Evolutionary conservation across 2,329 filamentous ascomycete species (phyloP).

Genomic region (Cladosporium sp.): DNA sequence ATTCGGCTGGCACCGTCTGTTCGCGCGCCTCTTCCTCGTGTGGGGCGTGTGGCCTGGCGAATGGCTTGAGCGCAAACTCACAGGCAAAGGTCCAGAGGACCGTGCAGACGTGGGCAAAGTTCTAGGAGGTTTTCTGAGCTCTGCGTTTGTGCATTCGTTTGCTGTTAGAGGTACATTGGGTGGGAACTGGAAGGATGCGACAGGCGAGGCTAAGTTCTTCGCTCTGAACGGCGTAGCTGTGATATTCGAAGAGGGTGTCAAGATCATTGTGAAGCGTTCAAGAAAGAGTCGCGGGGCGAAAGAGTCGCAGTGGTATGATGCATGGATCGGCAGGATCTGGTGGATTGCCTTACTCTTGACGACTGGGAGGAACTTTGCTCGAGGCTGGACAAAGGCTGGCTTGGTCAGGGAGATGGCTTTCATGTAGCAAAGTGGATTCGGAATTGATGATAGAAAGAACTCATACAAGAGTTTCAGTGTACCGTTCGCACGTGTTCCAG

Average conservation of each 20-base stretch:
- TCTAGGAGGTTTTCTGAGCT: constrained; percentile 44
- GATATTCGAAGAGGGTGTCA: constrained; percentile 31
- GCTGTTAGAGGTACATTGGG: constrained; percentile 43
- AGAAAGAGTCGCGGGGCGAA: constrained; percentile 25
- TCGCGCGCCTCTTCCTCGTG: constrained; percentile 47
- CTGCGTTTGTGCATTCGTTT: constrained; percentile 45
- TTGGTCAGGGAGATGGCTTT: constrained; percentile 16
- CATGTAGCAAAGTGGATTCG: neutral
- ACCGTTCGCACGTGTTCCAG: neutral
- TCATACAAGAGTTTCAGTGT: neutral
- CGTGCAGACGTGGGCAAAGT: constrained; percentile 47
- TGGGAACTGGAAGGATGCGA: constrained; percentile 37
- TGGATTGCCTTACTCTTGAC: constrained; percentile 43
- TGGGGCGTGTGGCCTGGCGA: constrained; percentile 50
- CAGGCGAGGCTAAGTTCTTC: constrained; percentile 37
- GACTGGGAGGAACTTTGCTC: constrained; percentile 37
- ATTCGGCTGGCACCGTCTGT: constrained; percentile 48
- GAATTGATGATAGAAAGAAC: neutral
- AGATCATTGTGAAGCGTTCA: constrained; percentile 22
- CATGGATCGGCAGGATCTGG: constrained; percentile 41
- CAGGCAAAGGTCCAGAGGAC: constrained; percentile 37
- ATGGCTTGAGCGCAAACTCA: constrained; percentile 43
- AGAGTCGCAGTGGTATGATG: constrained; percentile 34
- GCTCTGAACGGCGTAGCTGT: constrained; percentile 34
- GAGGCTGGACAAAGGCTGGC: constrained; percentile 18